Base-by-base conservation (phyloP, 169 alveolate species). In the Plasmodium vivax region DNA sequence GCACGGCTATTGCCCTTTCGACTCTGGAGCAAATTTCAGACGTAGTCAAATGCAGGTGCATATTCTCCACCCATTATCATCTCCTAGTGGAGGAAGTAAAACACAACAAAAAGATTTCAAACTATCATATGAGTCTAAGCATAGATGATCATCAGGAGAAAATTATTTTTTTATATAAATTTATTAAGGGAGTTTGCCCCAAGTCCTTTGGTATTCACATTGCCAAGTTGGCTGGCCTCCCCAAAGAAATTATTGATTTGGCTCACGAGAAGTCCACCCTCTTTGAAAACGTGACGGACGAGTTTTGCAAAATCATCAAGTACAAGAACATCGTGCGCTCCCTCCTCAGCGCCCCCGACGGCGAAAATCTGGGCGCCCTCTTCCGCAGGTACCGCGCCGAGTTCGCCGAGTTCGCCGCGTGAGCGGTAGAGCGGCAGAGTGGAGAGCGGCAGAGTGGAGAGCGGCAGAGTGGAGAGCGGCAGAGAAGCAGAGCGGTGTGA, bases 11-110 rank as follows among this genome's bases (percentile, higher is more conserved):
- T 10, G 99, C 99, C 3, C 96, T 97, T 47, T 98, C 99, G 8
- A 97, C 99, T 23, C 95, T 99, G 43, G 98, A 97, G 71, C 97
- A 98, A 93, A 92, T 99, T 54, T 96, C 98, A 4, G 94, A 97
- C 51, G 95, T 72, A 8, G 85, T 97, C 7, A 84, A 96, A 94
- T 98, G 99, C 96, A 96, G 99, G 75, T 96, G 99, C 16, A 88
- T 99, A 36, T 99, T 99, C 95, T 98, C 99, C 10, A 99, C 99
- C 74, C 99, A 99, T 93, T 98, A 98, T 93, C 99, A 98, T 95
- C 97, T 94, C 43, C 85, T 96, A 32, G 96, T 97, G 62, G 93
- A 82, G 51, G 95, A 95, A 74, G 94, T 97, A 4, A 82, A 74
- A 19, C 62, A 88, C 43, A 88, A 96, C 3, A 80, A 27, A 36